Percentiles rank a stretch among this genome's conserved stretches.
Evolutionary conservation across 306 rosid species (phyloP).

Genomic region (Castanea crenata): DNA sequence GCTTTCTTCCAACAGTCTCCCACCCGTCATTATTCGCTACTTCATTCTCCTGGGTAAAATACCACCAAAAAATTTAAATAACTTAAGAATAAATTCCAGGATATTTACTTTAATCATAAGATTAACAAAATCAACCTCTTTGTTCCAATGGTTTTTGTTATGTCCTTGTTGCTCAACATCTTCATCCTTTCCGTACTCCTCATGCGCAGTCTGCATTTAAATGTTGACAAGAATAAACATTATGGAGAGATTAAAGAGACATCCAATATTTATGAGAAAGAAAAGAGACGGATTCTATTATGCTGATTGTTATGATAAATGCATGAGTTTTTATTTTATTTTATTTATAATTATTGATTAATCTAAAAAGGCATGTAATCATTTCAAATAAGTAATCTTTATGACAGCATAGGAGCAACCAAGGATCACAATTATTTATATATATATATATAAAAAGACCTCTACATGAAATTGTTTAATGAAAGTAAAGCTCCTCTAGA

Average conservation of each 20-base stretch:
- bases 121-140: slow-evolving; percentile 28
- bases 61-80: slow-evolving; percentile 1
- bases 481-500: not conserved
- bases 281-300: not conserved
- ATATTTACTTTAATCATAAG: not conserved
- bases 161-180: slow-evolving; percentile 19
- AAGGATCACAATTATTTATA: not conserved
- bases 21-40: slow-evolving; percentile 60
- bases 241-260: not conserved
- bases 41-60: slow-evolving; percentile 38
- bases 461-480: not conserved
- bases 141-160: slow-evolving; percentile 24
- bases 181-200: slow-evolving; percentile 22
- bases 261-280: not conserved
- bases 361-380: not conserved
- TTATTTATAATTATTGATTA: not conserved
- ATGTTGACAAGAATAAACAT: not conserved
- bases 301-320: not conserved
- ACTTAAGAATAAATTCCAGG: not conserved
- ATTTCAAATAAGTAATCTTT: not conserved
- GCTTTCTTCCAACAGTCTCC: slow-evolving; percentile 74
- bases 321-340: no score
- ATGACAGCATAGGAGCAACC: not conserved
- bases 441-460: not conserved
- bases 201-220: slow-evolving; percentile 14